Base-by-base conservation (phyloP, 495 filamentous ascomycete genomes). In the Podospora pseudocomata region DNA sequence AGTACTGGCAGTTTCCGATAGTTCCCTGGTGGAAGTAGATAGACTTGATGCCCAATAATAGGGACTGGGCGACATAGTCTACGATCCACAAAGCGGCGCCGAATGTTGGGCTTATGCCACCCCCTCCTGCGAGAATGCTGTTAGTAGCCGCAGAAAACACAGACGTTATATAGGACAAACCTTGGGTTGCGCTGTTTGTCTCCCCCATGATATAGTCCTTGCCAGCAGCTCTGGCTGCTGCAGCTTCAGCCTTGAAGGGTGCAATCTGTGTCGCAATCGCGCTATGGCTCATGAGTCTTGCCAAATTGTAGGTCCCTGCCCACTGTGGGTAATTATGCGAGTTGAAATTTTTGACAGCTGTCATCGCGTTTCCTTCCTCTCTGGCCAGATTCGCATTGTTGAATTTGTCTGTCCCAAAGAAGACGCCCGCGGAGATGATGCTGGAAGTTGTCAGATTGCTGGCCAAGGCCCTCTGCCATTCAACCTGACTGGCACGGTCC, bases 1-100 rank as follows among this genome's bases (percentile, higher is more conserved):
- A 87, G 68, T 89, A 88, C 68, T 86, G 83, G 61, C 85, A 88
- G 71, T 85, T 83, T 2, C 86, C 87, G 3, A 89, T 80, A 0
- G 87, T 89, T 2, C 86, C 86, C 63, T 88, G 87, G 67, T 89
- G 87, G 78, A 87, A 88, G 68, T 86, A 88, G 1, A 78, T 82
- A 2, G 85, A 80, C 65, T 84, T 81, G 54, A 86, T 82, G 59
- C 80, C 81, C 62, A 72, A 74, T 53, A 72, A 70, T 0, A 82
- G 71, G 0, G 83, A 80, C 11, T 83, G 83, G 63, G 88, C 78
- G 2, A 81, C 77, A 70, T 88, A 86, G 74, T 88, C 86, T 72
- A 88, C 80, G 15, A 86, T 88, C 87, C 86, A 88, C 1, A 88
- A 77, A 2, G 77, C 86, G 0, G 85, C 86, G 0, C 86, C 86